Base-by-base conservation (phyloP, 331 rosid species). In the Stylosanthes scabra region DNA sequence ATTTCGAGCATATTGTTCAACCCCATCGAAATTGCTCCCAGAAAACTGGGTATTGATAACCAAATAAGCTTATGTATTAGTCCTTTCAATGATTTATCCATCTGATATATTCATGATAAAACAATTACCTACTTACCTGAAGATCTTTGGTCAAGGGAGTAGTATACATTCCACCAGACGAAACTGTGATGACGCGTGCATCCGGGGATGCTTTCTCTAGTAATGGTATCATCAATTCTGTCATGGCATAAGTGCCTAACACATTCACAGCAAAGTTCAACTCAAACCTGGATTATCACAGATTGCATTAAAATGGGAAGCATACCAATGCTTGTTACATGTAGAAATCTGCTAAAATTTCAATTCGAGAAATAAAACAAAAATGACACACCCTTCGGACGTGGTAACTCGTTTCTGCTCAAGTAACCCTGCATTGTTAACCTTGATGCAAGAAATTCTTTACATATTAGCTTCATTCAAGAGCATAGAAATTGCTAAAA, bases 141-240 rank as follows among this genome's bases (percentile, higher is more conserved):
- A 91, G 82, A 85, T 94, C 96, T 46, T 75, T 74, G 42, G 89
- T 91, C 82, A 94, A 86, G 7, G 99, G 93, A 68, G 74, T 39
- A 39, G 93, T 42, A 82, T 94, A 94, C 97, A 94, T 94, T 84
- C 99, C 99, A 66, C 99, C 97, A 39, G 99, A 94, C 34, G 96
- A 81, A 84, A 94, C 99, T 3, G 99, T 94, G 60, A 94, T 87
- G 78, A 94, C 93, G 3, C 90, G 88, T 4, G 93, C 95, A 89
- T 94, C 96, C 34, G 99, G 95, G 14, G 97, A 82, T 75, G 97
- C 91, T 85, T 88, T 89, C 85, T 88, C 95, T 63, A 91, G 83
- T 66, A 91, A 77, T 11, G 96, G 96, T 58, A 88, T 56, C 96
- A 94, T 75, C 47, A 69, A 46, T 84, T 94, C 96, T 10, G 99